Percentiles rank a stretch among this genome's conserved stretches.
Evolutionary conservation across 495 filamentous ascomycete genomes (phyloP).

Genomic region (Oidiodendron maius): DNA sequence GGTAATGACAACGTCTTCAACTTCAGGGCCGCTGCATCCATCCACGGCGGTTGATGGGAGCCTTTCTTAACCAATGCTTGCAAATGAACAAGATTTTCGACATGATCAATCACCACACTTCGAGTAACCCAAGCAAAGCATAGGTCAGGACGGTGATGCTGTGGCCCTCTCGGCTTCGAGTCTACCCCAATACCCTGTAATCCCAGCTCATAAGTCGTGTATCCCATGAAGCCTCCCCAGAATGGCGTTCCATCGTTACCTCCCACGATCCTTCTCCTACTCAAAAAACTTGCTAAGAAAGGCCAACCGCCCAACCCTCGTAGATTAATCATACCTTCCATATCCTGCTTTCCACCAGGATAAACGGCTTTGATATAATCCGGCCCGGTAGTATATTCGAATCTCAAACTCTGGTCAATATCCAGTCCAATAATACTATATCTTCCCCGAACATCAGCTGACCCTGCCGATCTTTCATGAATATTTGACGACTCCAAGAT

Average conservation of each 20-base stretch:
- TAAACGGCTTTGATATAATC: constrained; percentile 26
- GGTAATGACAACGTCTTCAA: neutral
- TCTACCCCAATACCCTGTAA: constrained; percentile 53
- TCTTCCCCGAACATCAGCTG: constrained; percentile 42
- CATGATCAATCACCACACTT: constrained; percentile 77
- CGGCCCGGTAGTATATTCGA: constrained; percentile 47
- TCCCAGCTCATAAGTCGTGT: constrained; percentile 83
- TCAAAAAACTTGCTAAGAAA: constrained; percentile 52
- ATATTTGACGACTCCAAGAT: constrained; percentile 24
- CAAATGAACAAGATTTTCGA: constrained; percentile 51
- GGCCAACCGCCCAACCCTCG: constrained; percentile 43
- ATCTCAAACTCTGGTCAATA: constrained; percentile 39
- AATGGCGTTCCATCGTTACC: constrained; percentile 50
- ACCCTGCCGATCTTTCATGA: constrained; percentile 2
- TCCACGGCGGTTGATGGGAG: constrained; percentile 7
- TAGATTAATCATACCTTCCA: constrained; percentile 23
- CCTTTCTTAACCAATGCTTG: constrained; percentile 45
- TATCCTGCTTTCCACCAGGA: neutral
- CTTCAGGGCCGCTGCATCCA: neutral
- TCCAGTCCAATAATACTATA: constrained; percentile 64
- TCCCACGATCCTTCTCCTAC: constrained; percentile 33
- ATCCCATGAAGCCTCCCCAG: constrained; percentile 86
- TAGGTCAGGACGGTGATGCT: constrained; percentile 58
- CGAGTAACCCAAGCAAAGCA: constrained; percentile 71
- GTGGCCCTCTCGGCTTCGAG: constrained; percentile 17